Evolutionary conservation across 805 yeast species (phyloP), one percentile per base, ranked within the genome.

Genomic region (Sporopachydermia lactativora): DNA sequence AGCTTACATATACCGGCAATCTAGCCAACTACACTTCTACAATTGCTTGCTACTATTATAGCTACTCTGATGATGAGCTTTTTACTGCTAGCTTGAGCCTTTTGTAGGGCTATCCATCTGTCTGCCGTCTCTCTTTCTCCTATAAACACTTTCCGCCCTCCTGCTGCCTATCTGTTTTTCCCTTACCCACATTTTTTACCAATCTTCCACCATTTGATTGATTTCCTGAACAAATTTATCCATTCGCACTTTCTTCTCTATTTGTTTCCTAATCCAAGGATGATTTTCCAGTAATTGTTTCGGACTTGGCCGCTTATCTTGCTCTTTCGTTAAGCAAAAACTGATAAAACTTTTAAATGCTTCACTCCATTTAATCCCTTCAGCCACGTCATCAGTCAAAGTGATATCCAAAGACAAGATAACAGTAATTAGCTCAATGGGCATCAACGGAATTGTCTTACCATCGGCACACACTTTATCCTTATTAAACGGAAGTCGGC

Each of bases 181-280:
- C n/a, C n/a, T n/a, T n/a, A n/a, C n/a, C n/a, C n/a, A n/a, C n/a
- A n/a, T n/a, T n/a, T 24, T n/a, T 24, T 24, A 24, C 31, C 31
- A 24, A 24, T 24, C 38, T 17, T 36, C 18, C 5, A 17, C 6
- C 8, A 24, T 24, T n/a, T 8, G 8, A 24, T 24, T 24, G 8
- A 24, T 24, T 47, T 75, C 74, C 44, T 64, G 62, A 15, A 92
- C 83, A 57, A 92, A 82, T 58, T 75, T 78, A 47, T 74, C 94
- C 97, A 92, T 89, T 48, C 77, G 73, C 13, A 89, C 94, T 39
- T 62, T 66, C 54, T 77, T 75, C 47, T 62, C 68, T 61, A 73
- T 72, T 61, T 83, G 95, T 2, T 86, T 84, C 14, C 72, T 60
- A 42, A 85, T 66, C 98, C 98, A 92, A 2, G 96, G 96, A 63